Evolutionary conservation across 495 filamentous ascomycete genomes (phyloP).

Genomic region (Penicillium taxi): DNA sequence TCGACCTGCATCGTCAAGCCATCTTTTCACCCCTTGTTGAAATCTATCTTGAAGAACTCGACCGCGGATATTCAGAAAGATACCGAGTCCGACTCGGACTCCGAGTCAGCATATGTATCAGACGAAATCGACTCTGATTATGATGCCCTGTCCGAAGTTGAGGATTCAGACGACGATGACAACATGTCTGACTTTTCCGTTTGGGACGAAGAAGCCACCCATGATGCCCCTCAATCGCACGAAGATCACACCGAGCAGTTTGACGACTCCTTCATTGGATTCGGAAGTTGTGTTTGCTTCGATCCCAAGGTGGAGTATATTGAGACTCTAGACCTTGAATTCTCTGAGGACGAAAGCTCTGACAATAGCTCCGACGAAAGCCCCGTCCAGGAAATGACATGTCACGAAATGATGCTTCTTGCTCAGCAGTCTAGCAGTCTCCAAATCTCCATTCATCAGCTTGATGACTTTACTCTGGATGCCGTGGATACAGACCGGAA

Average conservation of each 20-base stretch:
- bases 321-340: constrained; percentile 16
- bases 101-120: constrained; percentile 38
- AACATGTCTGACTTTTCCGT: constrained; percentile 29
- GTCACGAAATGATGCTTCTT: constrained; percentile 39
- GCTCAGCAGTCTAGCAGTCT: constrained; percentile 21
- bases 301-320: constrained; percentile 32
- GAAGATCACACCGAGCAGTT: constrained; percentile 30
- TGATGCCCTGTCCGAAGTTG: constrained; percentile 24
- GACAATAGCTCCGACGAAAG: too few relatives aligned
- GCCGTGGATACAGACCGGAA: constrained; percentile 34
- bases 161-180: constrained; percentile 22
- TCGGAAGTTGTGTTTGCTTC: constrained; percentile 35
- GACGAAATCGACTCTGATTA: constrained; percentile 31
- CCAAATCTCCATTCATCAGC: constrained; percentile 8
- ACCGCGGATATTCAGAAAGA: constrained; percentile 21
- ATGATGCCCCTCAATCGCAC: constrained; percentile 25
- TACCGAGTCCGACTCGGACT: constrained; percentile 14
- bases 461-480: constrained; percentile 34
- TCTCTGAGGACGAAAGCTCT: constrained; percentile 19
- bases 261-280: constrained; percentile 37
- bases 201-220: constrained; percentile 31
- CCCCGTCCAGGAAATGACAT: constrained; percentile 39
- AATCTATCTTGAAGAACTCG: constrained; percentile 37
- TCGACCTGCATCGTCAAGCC: constrained; percentile 13
- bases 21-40: constrained; percentile 24